Conservation (phyloP, 2,329 filamentous ascomycete genomes). For the Aureobasidium sp. region DNA sequence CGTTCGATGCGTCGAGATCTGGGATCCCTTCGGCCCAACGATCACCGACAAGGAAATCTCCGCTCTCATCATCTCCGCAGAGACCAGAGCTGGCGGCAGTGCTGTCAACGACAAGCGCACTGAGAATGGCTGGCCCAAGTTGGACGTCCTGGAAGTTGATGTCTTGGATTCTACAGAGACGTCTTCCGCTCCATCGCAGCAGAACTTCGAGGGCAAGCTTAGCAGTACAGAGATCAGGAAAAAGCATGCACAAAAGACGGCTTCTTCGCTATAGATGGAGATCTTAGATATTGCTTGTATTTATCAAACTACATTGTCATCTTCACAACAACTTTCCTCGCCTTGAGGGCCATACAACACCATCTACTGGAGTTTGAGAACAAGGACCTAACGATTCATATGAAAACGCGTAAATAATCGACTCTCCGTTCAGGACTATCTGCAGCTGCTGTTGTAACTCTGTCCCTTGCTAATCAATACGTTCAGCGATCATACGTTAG, state of each 20-base stretch:
- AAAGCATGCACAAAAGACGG: constrained; percentile 14
- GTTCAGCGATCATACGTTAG: no score
- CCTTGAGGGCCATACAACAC: no score
- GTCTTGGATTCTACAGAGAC: constrained; percentile 63
- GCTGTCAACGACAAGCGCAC: constrained; percentile 77
- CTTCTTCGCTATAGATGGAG: background rate
- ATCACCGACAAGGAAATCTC: constrained; percentile 71
- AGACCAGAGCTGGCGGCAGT: constrained; percentile 74
- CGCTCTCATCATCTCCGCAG: constrained; percentile 75
- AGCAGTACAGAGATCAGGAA: constrained; percentile 73
- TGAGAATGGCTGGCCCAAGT: constrained; percentile 63
- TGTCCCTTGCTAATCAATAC: no score
- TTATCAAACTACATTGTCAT: no score
- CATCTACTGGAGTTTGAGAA: no score
- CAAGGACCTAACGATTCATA: no score
- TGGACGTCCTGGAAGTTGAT: constrained; percentile 83
- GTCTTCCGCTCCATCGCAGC: constrained; percentile 23
- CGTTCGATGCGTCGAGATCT: constrained; percentile 75
- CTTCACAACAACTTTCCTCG: no score
- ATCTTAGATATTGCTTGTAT: no score
- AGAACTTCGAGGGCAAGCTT: constrained; percentile 70
- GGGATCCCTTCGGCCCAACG: constrained; percentile 84
- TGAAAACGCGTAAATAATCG: no score
- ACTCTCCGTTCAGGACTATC: no score
- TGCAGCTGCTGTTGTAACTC: no score